Evolutionary conservation across 352 stramenopile species (phyloP).

Genomic region (Globisporangium abappressorium): DNA sequence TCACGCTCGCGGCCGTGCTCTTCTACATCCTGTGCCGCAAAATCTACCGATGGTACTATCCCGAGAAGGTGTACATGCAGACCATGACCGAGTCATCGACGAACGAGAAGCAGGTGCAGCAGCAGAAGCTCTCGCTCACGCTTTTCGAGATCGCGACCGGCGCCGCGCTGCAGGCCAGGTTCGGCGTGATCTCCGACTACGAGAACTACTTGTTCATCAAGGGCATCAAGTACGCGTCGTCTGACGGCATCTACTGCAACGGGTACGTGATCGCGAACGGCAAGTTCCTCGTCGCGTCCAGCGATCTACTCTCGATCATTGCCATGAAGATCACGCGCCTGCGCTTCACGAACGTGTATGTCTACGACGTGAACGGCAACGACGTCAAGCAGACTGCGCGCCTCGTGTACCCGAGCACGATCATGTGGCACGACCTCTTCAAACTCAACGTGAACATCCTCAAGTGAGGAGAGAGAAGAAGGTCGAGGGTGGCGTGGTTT

Average conservation of each 20-base stretch:
- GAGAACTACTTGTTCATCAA: constrained; percentile 40
- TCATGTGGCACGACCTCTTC: background rate
- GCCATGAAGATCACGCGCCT: background rate
- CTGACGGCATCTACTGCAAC: constrained; percentile 57
- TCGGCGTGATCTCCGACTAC: constrained; percentile 32
- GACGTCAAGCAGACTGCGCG: background rate
- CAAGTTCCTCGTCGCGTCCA: constrained; percentile 18
- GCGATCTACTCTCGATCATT: background rate
- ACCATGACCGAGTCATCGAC: background rate
- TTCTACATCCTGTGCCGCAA: constrained; percentile 28
- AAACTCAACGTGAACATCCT: constrained; percentile 14
- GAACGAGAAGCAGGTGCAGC: background rate
- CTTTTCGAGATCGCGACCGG: background rate
- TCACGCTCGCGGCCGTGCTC: constrained; percentile 1
- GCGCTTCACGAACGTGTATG: background rate
- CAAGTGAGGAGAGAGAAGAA: background rate
- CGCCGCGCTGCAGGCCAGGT: background rate
- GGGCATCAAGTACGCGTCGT: constrained; percentile 27
- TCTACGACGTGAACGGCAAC: background rate
- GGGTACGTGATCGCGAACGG: constrained; percentile 54
- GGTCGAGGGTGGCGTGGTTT: too few relatives aligned
- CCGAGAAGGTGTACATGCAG: background rate
- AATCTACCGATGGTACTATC: background rate
- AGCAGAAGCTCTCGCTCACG: background rate
- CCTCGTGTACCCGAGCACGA: background rate